Evolutionary conservation across 2,329 filamentous ascomycete species (phyloP).

Genomic region (Talaromyces sp.): DNA sequence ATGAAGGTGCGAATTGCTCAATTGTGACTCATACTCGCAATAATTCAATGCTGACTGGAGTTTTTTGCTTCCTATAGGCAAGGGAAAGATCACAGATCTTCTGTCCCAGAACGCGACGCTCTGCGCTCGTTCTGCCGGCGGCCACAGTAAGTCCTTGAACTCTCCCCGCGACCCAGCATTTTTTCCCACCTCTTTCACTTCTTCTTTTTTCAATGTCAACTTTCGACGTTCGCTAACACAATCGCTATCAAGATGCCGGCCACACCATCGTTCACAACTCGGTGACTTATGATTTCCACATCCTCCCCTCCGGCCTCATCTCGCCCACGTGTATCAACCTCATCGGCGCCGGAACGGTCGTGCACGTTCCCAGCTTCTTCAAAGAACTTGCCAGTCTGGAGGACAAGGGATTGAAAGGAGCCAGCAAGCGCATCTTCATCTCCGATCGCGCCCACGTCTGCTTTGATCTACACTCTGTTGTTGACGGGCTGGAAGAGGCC

Average conservation of each 20-base stretch:
- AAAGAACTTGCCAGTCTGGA: conserved; percentile 41
- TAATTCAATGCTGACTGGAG: neutral
- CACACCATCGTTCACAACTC: conserved; percentile 45
- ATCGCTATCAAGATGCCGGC: conserved; percentile 31
- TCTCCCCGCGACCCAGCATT: no score
- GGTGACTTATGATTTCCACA: conserved; percentile 46
- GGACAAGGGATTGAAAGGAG: conserved; percentile 38
- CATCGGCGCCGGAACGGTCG: conserved; percentile 43
- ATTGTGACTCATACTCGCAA: neutral
- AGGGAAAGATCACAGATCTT: conserved; percentile 46
- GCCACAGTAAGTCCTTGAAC: conserved; percentile 36
- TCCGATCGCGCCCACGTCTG: conserved; percentile 43
- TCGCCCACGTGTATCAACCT: conserved; percentile 42
- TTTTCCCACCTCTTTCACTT: neutral
- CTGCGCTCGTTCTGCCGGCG: conserved; percentile 42
- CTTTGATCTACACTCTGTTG: conserved; percentile 41
- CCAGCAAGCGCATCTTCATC: conserved; percentile 40
- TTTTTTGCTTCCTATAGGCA: conserved; percentile 23
- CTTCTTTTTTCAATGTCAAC: neutral
- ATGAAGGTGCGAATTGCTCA: conserved; percentile 35
- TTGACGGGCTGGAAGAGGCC: conserved; percentile 44
- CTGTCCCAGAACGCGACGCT: conserved; percentile 40
- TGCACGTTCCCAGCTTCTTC: conserved; percentile 46
- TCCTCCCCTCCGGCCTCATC: conserved; percentile 42
- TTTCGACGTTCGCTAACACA: neutral